phyloP scores from a whole-genome alignment of 1,284 basidiomycete species.

The Microbotryomycetes sp. region DNA sequence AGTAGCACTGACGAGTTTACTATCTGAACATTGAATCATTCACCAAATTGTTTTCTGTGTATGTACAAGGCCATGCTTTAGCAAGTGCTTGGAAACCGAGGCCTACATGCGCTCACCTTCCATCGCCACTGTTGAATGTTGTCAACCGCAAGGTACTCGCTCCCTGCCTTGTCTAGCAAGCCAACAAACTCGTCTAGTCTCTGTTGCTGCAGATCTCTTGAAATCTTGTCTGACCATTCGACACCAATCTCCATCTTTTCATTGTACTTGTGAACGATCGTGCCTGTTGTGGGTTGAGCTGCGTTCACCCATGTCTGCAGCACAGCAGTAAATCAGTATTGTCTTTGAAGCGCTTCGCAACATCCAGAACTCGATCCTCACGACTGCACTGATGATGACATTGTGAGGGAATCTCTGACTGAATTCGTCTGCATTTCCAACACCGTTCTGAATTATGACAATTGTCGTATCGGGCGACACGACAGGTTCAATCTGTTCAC shows the following conservation, averaged over 20 bases:
- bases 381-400: slow-evolving; percentile 48
- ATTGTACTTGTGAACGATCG: slow-evolving; percentile 43
- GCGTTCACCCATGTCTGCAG: slow-evolving; percentile 45
- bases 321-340: not conserved
- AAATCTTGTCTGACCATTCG: slow-evolving; percentile 36
- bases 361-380: slow-evolving; percentile 27
- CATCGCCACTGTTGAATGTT: slow-evolving; percentile 49
- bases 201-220: slow-evolving; percentile 35
- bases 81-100: slow-evolving; percentile 22
- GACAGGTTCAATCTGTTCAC: slow-evolving; percentile 41
- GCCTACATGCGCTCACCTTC: slow-evolving; percentile 43
- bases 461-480: slow-evolving; percentile 42
- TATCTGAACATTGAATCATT: not conserved
- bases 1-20: not conserved
- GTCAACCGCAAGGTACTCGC: slow-evolving; percentile 42
- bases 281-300: slow-evolving; percentile 25
- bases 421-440: slow-evolving; percentile 48
- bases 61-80: slow-evolving; percentile 33
- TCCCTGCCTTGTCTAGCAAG: slow-evolving; percentile 41
- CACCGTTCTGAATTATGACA: slow-evolving; percentile 50
- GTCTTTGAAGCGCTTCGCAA: slow-evolving; percentile 6
- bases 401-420: slow-evolving; percentile 44
- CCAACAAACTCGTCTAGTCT: slow-evolving; percentile 41
- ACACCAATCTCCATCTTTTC: slow-evolving; percentile 45
- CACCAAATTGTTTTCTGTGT: slow-evolving; percentile 20